Evolutionary conservation across 768 basidiomycete genomes (phyloP).

Genomic region (Amanita phalloides): DNA sequence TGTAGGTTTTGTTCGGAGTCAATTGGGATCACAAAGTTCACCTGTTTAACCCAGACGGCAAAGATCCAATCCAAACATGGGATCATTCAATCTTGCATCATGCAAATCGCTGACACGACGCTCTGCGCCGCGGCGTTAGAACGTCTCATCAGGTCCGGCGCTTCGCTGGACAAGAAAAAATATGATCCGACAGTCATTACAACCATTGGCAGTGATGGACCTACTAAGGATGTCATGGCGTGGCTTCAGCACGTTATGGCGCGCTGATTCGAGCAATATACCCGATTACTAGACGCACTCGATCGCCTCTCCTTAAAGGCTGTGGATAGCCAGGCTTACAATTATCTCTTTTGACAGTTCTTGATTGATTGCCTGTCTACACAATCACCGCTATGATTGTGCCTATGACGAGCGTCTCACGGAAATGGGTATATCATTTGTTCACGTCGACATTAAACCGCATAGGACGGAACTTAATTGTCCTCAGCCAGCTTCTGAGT

Average conservation of each 20-base stretch:
- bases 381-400: too few species aligned
- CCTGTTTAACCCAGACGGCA: constrained; percentile 22
- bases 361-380: too few species aligned
- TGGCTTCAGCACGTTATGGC: background rate
- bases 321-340: background rate
- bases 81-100: constrained; percentile 38
- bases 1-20: constrained; percentile 20
- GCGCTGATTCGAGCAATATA: background rate
- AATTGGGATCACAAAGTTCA: background rate
- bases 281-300: background rate
- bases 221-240: background rate
- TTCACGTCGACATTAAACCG: background rate
- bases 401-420: too few species aligned
- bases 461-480: background rate
- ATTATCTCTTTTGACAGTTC: background rate
- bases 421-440: too few species aligned
- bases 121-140: background rate
- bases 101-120: constrained; percentile 16
- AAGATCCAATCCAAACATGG: constrained; percentile 57
- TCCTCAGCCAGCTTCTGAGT: too few species aligned
- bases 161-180: background rate
- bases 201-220: background rate
- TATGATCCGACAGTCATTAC: background rate
- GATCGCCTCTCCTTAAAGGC: background rate
- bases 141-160: background rate